phyloP scores from a whole-genome alignment of 2,329 filamentous ascomycete genomes.

The Calonectria montana region DNA sequence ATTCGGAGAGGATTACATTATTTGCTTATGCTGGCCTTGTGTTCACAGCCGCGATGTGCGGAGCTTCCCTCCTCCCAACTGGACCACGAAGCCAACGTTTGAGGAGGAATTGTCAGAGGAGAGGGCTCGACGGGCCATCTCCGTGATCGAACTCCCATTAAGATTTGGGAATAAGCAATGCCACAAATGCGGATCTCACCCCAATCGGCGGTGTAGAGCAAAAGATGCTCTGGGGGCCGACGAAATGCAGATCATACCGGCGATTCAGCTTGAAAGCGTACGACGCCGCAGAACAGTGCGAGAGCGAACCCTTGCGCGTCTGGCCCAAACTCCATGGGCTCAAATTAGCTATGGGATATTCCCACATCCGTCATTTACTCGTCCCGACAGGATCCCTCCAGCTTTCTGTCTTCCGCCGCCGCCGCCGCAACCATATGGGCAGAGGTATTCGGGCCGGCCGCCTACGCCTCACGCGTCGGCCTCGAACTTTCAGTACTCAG shows the following conservation, averaged over 20 bases:
- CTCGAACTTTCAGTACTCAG: background rate
- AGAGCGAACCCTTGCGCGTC: background rate
- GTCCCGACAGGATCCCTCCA: background rate
- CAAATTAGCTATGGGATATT: background rate
- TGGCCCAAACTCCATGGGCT: background rate
- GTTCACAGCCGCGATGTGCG: slow-evolving; percentile 19
- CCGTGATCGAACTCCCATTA: slow-evolving; percentile 19
- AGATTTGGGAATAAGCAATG: slow-evolving; percentile 26
- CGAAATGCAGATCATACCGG: background rate
- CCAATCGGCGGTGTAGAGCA: slow-evolving; percentile 22
- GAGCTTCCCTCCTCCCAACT: background rate
- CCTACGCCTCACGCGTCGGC: background rate
- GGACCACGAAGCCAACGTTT: background rate
- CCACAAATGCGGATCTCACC: slow-evolving; percentile 30
- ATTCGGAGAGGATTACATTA: slow-evolving; percentile 22
- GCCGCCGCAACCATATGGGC: background rate
- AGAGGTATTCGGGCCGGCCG: background rate
- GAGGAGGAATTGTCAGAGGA: slow-evolving; percentile 14
- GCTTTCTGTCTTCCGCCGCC: background rate
- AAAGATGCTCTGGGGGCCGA: slow-evolving; percentile 9
- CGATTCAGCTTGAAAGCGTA: background rate
- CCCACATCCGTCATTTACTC: background rate
- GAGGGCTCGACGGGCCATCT: background rate
- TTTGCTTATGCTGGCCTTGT: slow-evolving; percentile 36
- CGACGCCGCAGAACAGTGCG: background rate